Percentiles rank a stretch among this genome's conserved stretches.
These are phyloP conservation scores for Boletus fagicola DNA, from an alignment of 768 basidiomycete genomes.

Conservation along the genomic window DNA sequence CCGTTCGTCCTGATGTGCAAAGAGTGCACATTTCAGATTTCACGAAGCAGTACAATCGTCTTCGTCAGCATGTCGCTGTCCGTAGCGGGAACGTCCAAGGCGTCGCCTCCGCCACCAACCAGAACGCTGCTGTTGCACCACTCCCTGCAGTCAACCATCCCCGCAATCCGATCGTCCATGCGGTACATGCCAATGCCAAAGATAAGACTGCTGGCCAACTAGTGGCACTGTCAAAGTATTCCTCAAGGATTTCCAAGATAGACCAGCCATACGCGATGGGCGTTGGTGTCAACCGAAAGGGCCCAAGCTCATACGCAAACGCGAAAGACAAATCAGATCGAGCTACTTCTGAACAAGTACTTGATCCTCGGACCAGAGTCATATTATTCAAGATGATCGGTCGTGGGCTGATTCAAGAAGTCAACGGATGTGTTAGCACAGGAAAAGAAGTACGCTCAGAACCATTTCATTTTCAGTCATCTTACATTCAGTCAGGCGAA, in stretches of 20 bases:
- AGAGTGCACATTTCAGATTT: conserved; percentile 62
- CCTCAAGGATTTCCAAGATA: conserved; percentile 70
- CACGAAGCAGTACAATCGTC: conserved; percentile 96
- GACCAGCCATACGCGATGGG: conserved; percentile 66
- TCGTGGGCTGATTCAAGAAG: conserved; percentile 79
- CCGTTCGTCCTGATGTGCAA: background rate
- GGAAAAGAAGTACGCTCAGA: conserved; percentile 81
- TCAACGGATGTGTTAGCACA: conserved; percentile 95
- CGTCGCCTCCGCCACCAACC: conserved; percentile 49
- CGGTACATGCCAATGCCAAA: conserved; percentile 41
- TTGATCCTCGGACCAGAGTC: conserved; percentile 92
- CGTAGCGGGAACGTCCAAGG: conserved; percentile 70
- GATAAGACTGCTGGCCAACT: conserved; percentile 72
- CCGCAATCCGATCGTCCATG: conserved; percentile 29
- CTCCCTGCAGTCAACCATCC: conserved; percentile 76
- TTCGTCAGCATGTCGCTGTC: conserved; percentile 87
- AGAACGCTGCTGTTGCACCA: conserved; percentile 50
- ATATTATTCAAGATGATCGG: conserved; percentile 97
- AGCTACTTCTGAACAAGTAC: conserved; percentile 94
- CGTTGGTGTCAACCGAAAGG: conserved; percentile 88
- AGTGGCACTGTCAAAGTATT: conserved; percentile 71
- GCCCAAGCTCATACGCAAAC: conserved; percentile 83
- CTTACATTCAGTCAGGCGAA: conserved; percentile 66
- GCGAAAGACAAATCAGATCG: conserved; percentile 95
- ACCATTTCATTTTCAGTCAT: background rate